Evolutionary conservation across 768 basidiomycete species (phyloP).

Genomic region (Termitomyces sp.): DNA sequence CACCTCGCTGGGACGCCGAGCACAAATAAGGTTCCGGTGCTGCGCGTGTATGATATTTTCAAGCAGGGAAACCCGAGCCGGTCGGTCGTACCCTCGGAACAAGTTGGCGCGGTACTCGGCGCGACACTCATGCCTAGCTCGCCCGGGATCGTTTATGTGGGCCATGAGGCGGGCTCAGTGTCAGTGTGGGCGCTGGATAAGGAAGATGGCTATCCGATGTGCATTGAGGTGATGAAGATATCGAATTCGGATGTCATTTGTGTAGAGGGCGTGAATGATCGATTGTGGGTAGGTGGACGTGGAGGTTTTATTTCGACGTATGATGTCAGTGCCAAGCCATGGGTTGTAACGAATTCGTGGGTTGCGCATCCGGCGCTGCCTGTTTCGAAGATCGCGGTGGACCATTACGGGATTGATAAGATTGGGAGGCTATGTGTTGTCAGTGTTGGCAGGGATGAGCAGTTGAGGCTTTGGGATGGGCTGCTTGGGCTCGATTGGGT

Average conservation of each 20-base stretch:
- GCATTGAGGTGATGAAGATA: slow-evolving; percentile 74
- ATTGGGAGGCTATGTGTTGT: slow-evolving; percentile 63
- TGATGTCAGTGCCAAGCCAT: slow-evolving; percentile 68
- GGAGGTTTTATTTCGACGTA: slow-evolving; percentile 80
- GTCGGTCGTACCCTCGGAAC: slow-evolving; percentile 56
- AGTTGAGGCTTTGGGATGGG: slow-evolving; percentile 85
- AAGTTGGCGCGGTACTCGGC: slow-evolving; percentile 77
- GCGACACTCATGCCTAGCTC: slow-evolving; percentile 70
- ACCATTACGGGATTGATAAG: slow-evolving; percentile 70
- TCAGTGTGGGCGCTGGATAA: slow-evolving; percentile 69
- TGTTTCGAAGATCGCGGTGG: slow-evolving; percentile 58
- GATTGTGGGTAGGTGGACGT: slow-evolving; percentile 84
- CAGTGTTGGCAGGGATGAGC: slow-evolving; percentile 71
- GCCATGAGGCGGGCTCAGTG: slow-evolving; percentile 88
- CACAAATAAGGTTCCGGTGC: slow-evolving; percentile 55
- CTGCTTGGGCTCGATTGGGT: slow-evolving; percentile 81
- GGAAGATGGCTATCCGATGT: slow-evolving; percentile 53
- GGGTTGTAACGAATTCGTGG: slow-evolving; percentile 88
- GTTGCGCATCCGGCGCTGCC: slow-evolving; percentile 68
- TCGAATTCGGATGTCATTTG: slow-evolving; percentile 76
- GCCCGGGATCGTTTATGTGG: slow-evolving; percentile 68
- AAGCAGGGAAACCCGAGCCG: slow-evolving; percentile 49
- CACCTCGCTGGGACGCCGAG: slow-evolving; percentile 21
- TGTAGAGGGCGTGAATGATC: slow-evolving; percentile 77
- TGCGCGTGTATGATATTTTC: slow-evolving; percentile 78